Percentiles rank a stretch among this genome's conserved stretches.
Evolutionary conservation across 164 flowering plant species (phyloP).

Genomic region (Piper longum): DNA sequence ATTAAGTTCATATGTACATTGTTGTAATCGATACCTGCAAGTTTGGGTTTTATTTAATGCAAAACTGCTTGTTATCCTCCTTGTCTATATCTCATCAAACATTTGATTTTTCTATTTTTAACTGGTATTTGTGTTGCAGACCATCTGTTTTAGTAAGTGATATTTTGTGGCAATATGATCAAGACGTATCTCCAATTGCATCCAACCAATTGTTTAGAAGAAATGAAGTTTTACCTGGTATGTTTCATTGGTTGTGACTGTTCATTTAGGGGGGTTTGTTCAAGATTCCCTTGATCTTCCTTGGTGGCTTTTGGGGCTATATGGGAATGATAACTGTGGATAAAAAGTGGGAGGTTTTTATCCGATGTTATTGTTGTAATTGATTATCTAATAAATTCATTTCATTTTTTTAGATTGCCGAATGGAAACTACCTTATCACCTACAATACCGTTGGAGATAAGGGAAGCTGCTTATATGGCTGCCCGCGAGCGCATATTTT

Average conservation of each 20-base stretch:
- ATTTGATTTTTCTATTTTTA: no score
- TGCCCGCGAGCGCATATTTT: conserved; percentile 76
- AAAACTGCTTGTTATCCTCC: no score
- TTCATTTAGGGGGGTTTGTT: not conserved
- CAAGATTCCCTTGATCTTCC: not conserved
- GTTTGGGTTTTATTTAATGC: no score
- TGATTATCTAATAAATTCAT: not conserved
- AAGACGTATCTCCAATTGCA: conserved; percentile 23
- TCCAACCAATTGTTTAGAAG: conserved; percentile 42
- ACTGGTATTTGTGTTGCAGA: conserved; percentile 25
- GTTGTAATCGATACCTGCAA: no score
- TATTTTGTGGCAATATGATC: conserved; percentile 55
- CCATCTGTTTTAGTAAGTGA: conserved; percentile 77
- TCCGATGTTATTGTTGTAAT: not conserved
- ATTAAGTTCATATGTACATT: no score
- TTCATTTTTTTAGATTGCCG: conserved; percentile 25
- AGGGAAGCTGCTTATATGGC: conserved; percentile 80
- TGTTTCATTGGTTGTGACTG: not conserved
- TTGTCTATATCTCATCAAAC: no score
- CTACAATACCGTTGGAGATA: conserved; percentile 35
- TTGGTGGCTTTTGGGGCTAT: not conserved
- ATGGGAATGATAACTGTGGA: no score
- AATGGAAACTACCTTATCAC: conserved; percentile 7
- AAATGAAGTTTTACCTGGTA: conserved; percentile 44
- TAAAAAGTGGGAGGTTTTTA: no score